A percentile compares a stretch with the other conserved stretches of the same genome.
Conservation (phyloP, 768 basidiomycete genomes). For the Leccinum fibrillosum region DNA sequence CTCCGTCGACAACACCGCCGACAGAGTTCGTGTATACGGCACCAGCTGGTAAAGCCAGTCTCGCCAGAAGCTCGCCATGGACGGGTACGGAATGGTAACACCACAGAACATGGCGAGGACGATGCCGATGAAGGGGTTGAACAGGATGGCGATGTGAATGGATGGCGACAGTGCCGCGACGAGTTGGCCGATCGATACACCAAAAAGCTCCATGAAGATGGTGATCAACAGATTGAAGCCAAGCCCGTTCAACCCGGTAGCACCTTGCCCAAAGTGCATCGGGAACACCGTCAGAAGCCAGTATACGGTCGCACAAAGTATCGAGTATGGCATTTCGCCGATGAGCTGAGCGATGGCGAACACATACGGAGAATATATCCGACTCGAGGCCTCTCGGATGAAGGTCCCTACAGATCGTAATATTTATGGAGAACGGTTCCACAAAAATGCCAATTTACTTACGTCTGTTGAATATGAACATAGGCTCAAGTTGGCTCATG, state of each 20-base stretch:
- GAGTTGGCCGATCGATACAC: slow-evolving; percentile 71
- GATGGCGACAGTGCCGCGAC: slow-evolving; percentile 75
- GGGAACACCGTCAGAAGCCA: slow-evolving; percentile 77
- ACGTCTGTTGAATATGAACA: slow-evolving; percentile 73
- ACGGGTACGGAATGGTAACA: slow-evolving; percentile 70
- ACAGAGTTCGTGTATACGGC: slow-evolving; percentile 68
- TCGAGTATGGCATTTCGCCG: slow-evolving; percentile 76
- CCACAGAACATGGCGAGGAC: slow-evolving; percentile 76
- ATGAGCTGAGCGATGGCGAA: slow-evolving; percentile 81
- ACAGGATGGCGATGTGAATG: slow-evolving; percentile 74
- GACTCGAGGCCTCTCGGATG: slow-evolving; percentile 66
- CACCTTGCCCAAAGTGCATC: slow-evolving; percentile 63
- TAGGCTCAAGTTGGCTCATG: slow-evolving; percentile 67
- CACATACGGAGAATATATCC: slow-evolving; percentile 83
- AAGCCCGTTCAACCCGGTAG: slow-evolving; percentile 55
- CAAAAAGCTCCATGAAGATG: slow-evolving; percentile 68
- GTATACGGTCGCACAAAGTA: slow-evolving; percentile 69
- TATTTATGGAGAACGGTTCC: not conserved
- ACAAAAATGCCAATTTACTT: slow-evolving; percentile 27
- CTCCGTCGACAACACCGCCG: slow-evolving; percentile 75
- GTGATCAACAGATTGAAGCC: slow-evolving; percentile 71
- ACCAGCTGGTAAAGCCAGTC: slow-evolving; percentile 74
- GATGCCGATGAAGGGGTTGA: slow-evolving; percentile 71
- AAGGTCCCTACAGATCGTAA: slow-evolving; percentile 31
- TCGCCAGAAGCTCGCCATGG: slow-evolving; percentile 64